phyloP scores from a whole-genome alignment of 768 basidiomycete species.

The Lanmaoa rubissima region DNA sequence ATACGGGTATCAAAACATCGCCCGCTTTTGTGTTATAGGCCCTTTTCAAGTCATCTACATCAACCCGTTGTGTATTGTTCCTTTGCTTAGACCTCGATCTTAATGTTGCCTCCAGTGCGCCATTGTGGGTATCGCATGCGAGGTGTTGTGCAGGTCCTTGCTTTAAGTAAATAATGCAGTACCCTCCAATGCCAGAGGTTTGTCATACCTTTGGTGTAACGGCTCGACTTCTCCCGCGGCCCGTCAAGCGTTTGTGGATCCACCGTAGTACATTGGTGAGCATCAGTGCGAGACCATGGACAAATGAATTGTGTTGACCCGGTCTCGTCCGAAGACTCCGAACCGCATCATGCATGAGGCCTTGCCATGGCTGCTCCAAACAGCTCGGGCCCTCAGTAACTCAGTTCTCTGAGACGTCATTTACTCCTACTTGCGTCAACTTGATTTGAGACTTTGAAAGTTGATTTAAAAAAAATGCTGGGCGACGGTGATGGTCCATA shows the following conservation, averaged over 20 bases:
- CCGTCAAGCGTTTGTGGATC: not conserved
- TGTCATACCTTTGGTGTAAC: not conserved
- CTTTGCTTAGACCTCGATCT: not conserved
- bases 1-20: conserved; percentile 11
- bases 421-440: not conserved
- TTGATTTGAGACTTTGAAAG: not conserved
- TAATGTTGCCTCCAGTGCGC: not conserved
- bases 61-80: too few relatives aligned
- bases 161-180: too few relatives aligned
- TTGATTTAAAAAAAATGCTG: conserved; percentile 7
- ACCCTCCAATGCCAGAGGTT: not conserved
- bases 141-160: not conserved
- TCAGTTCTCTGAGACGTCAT: not conserved
- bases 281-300: not conserved
- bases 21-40: too few relatives aligned
- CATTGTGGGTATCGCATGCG: not conserved
- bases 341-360: too few relatives aligned
- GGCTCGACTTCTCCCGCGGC: conserved; percentile 10
- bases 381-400: not conserved
- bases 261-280: not conserved
- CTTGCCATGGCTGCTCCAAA: not conserved
- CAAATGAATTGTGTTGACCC: not conserved
- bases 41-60: not conserved
- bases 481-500: conserved; percentile 25
- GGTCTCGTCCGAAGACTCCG: not conserved